A percentile compares a stretch with the other conserved stretches of the same genome.
phyloP scores from a whole-genome alignment of 2,329 filamentous ascomycete species.

The Atkinsonella hypoxylon region DNA sequence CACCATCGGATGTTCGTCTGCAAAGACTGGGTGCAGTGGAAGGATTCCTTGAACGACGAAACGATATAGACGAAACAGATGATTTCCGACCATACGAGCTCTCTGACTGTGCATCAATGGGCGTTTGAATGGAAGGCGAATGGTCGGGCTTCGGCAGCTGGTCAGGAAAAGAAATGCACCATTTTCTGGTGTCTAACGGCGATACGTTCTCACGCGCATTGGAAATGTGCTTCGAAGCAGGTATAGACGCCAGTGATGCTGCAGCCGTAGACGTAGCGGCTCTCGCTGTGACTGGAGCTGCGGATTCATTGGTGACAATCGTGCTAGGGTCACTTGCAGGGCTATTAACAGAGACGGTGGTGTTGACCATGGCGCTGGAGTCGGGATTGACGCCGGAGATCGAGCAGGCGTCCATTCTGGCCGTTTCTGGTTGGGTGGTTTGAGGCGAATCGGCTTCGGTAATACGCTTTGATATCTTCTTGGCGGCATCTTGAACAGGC shows the following conservation, averaged over 20 bases:
- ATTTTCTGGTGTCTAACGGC: slow-evolving; percentile 20
- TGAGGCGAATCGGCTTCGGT: neutral
- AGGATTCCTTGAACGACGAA: slow-evolving; percentile 2
- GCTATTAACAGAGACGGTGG: neutral
- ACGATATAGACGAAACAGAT: slow-evolving; percentile 6
- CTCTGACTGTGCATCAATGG: slow-evolving; percentile 4
- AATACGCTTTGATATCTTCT: neutral
- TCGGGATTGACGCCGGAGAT: neutral
- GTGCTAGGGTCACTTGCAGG: neutral
- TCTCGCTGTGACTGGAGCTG: neutral
- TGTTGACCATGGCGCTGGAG: slow-evolving; percentile 2
- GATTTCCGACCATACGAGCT: slow-evolving; percentile 7
- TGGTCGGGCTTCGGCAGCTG: slow-evolving; percentile 19
- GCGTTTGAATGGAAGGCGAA: slow-evolving; percentile 5
- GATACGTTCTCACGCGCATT: slow-evolving; percentile 11
- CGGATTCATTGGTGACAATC: neutral
- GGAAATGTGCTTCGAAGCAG: slow-evolving; percentile 12
- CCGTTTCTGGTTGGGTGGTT: neutral
- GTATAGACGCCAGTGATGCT: neutral
- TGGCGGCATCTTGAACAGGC: neutral
- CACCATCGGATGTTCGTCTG: slow-evolving; percentile 1
- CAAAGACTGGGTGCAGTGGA: neutral
- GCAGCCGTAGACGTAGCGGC: neutral
- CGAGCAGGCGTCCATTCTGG: too few relatives aligned
- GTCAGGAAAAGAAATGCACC: slow-evolving; percentile 22